A percentile compares a stretch with the other conserved stretches of the same genome.
phyloP scores from a whole-genome alignment of 495 filamentous ascomycete genomes.

The Mycothermus thermophilus region DNA sequence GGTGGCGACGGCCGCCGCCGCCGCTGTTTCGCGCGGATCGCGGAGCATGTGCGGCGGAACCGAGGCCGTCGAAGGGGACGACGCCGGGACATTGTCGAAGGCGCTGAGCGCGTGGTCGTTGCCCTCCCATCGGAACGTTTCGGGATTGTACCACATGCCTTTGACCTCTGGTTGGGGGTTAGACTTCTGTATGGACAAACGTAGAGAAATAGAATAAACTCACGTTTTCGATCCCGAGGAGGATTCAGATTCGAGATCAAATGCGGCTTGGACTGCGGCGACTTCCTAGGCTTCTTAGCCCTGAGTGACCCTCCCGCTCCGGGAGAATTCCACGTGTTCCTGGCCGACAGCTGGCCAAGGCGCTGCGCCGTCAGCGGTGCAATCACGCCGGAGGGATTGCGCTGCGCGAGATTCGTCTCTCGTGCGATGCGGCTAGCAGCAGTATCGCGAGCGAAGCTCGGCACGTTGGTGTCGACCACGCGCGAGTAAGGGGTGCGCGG shows the following conservation, averaged over 20 bases:
- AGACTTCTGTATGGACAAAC: background rate
- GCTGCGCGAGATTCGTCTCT: slow-evolving; percentile 61
- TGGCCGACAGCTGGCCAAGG: slow-evolving; percentile 56
- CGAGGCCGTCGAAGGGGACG: slow-evolving; percentile 33
- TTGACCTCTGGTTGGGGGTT: slow-evolving; percentile 49
- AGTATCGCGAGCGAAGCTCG: slow-evolving; percentile 88
- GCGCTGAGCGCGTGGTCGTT: slow-evolving; percentile 72
- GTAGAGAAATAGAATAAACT: slow-evolving; percentile 9
- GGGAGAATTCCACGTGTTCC: slow-evolving; percentile 26
- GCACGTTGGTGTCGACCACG: slow-evolving; percentile 36
- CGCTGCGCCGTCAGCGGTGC: slow-evolving; percentile 60
- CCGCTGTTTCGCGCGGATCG: slow-evolving; percentile 15
- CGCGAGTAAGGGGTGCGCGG: slow-evolving; percentile 42
- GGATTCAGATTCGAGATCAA: slow-evolving; percentile 37
- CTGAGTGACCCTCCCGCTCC: slow-evolving; percentile 21
- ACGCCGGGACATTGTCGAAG: slow-evolving; percentile 47
- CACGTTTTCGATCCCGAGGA: slow-evolving; percentile 34
- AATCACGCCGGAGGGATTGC: slow-evolving; percentile 41
- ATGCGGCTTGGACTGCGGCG: slow-evolving; percentile 38
- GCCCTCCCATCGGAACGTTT: slow-evolving; percentile 79
- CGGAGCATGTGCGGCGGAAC: slow-evolving; percentile 34
- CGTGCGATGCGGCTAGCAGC: slow-evolving; percentile 80
- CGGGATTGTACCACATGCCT: slow-evolving; percentile 90
- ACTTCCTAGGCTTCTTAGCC: slow-evolving; percentile 44
- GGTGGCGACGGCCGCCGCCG: slow-evolving; percentile 37